These are phyloP conservation scores for Solanum bulbocastanum DNA, from an alignment of 257 asterid genomes.

Conservation along the genomic window DNA sequence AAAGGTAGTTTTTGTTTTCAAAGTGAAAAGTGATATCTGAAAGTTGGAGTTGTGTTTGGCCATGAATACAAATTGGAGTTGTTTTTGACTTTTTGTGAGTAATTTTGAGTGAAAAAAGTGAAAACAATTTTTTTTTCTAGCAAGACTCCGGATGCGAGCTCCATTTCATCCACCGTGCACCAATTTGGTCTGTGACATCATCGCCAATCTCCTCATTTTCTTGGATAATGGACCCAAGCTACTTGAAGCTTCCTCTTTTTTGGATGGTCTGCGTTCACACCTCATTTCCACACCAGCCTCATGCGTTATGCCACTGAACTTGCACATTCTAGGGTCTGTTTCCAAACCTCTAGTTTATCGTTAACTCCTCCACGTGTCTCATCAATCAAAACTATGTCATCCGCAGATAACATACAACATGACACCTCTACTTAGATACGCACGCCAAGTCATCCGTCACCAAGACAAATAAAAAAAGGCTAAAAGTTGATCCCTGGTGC, in stretches of 20 bases:
- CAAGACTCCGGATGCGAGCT: background rate
- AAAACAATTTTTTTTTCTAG: background rate
- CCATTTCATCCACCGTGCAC: background rate
- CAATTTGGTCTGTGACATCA: background rate
- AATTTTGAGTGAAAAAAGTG: background rate
- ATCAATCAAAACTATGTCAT: background rate
- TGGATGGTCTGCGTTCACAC: background rate
- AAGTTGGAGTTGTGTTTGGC: background rate
- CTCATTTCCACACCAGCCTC: background rate
- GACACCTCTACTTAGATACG: background rate
- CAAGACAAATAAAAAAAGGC: background rate
- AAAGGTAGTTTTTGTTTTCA: background rate
- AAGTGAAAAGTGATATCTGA: background rate
- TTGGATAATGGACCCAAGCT: background rate
- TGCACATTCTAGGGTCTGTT: background rate
- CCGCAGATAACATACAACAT: background rate
- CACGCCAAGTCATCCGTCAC: background rate
- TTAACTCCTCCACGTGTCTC: background rate
- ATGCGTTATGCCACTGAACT: background rate
- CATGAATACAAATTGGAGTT: background rate
- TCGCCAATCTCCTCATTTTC: background rate
- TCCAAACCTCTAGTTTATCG: background rate
- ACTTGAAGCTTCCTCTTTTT: background rate
- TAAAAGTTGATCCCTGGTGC: background rate
- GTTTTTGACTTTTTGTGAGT: background rate